Evolutionary conservation across 176 grass and related monocot genomes (phyloP), one percentile per base, ranked within the genome.

Genomic region (Otatea glauca): DNA sequence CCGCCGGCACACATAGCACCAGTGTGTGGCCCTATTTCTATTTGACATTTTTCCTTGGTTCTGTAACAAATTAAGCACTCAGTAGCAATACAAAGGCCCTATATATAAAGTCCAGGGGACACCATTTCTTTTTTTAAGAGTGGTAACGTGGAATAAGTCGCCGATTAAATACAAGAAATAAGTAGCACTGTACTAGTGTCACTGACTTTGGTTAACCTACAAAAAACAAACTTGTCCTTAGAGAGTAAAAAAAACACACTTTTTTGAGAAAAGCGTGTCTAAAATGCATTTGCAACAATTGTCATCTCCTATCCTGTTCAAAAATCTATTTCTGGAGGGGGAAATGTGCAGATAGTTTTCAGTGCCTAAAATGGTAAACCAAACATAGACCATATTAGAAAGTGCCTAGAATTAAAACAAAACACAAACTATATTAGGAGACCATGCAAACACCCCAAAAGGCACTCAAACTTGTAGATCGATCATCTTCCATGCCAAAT

Each of bases 1-100:
- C 41, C 78, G 70, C 74, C 43, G 70, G 76, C 91, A 93, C 43
- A 74, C 81, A 41, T 90, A 90, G 70, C 85, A 93, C 91, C 91
- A 93, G 13, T 93, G 88, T 25, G 91, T 93, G 58, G 77, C 89
- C 78, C 84, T 62, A 73, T 74, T 93, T 9, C 84, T 62, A 73
- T 74, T 93, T 9, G 88, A 90, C 91, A 93, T 90, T 27, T 74
- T 72, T 2, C n/a, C 8, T 68, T 74, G 54, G 3, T n/a, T 60
- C 84, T 61, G 47, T 7, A 27, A 47, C 50, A 29, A 63, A 47
- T n/a, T 17, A 17, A 58, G 38, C 4, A 43, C 48, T 23, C 65
- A 63, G 68, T 37, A 72, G 8, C 66, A 62, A 23, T 17, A 14
- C 16, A 75, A 38, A 53, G 32, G 16, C 34, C 53, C 15, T 75